A percentile compares a stretch with the other conserved stretches of the same genome.
These are phyloP conservation scores for Ustilago bromivora DNA, from an alignment of 1,284 basidiomycete species.

Conservation along the genomic window DNA sequence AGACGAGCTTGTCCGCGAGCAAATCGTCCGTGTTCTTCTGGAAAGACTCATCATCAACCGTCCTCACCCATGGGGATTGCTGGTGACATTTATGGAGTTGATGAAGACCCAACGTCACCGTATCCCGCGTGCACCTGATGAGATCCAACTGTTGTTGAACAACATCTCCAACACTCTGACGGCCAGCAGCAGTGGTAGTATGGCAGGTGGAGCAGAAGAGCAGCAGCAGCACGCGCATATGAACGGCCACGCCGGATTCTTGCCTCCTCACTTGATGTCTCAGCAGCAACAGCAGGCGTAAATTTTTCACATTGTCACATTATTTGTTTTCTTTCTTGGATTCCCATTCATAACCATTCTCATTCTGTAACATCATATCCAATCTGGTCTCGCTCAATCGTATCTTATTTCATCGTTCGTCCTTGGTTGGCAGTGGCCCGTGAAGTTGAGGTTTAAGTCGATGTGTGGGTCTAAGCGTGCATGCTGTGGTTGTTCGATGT, in stretches of 20 bases:
- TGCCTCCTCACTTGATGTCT: slow-evolving; percentile 31
- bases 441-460: neutral
- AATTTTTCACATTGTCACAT: neutral
- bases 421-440: neutral
- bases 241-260: slow-evolving; percentile 32
- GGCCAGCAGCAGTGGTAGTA: slow-evolving; percentile 10
- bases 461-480: neutral
- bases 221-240: slow-evolving; percentile 28
- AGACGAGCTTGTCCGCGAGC: slow-evolving; percentile 83
- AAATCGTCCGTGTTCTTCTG: slow-evolving; percentile 89
- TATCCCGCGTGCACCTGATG: slow-evolving; percentile 59
- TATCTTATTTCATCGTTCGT: neutral
- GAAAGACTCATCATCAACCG: slow-evolving; percentile 93
- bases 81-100: slow-evolving; percentile 92
- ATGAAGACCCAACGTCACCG: slow-evolving; percentile 71
- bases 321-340: neutral
- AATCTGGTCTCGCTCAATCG: neutral
- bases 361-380: slow-evolving; percentile 1
- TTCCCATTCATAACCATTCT: neutral
- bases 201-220: slow-evolving; percentile 12
- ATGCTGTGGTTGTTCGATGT: neutral
- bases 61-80: slow-evolving; percentile 96
- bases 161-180: slow-evolving; percentile 58
- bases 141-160: slow-evolving; percentile 66
- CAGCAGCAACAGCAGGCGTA: slow-evolving; percentile 34